A percentile compares a stretch with the other conserved stretches of the same genome.
These are phyloP conservation scores for Lachancea dasiensis DNA, from an alignment of 805 yeast genomes.

Conservation along the genomic window DNA sequence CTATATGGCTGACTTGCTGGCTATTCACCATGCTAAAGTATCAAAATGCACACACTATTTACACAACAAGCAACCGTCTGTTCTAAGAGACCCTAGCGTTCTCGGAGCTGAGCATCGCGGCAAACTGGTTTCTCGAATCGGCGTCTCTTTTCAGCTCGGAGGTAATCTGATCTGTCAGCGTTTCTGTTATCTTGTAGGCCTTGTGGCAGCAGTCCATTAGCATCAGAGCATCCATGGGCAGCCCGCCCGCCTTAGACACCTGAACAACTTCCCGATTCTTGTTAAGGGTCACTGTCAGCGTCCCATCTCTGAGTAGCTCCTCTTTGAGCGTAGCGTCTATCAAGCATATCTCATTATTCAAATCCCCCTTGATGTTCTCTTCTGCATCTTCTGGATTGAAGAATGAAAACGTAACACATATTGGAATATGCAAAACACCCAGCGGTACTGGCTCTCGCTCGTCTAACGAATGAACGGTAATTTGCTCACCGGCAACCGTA, in stretches of 20 bases:
- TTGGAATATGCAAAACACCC: constrained; percentile 81
- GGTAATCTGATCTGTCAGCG: constrained; percentile 59
- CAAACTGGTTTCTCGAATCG: constrained; percentile 37
- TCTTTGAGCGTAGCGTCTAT: constrained; percentile 76
- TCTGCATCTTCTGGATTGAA: constrained; percentile 62
- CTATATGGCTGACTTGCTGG: no score
- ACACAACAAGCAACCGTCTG: no score
- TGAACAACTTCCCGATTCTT: constrained; percentile 90
- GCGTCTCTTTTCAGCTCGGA: constrained; percentile 50
- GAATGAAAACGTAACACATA: constrained; percentile 85
- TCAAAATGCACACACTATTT: no score
- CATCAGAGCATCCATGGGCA: constrained; percentile 66
- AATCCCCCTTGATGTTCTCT: constrained; percentile 64
- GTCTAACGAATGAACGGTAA: constrained; percentile 61
- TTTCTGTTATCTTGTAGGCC: constrained; percentile 59
- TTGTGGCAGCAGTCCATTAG: constrained; percentile 62
- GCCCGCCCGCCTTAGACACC: constrained; percentile 83
- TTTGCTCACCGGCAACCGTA: constrained; percentile 57
- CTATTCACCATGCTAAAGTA: no score
- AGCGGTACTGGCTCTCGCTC: constrained; percentile 86
- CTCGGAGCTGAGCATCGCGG: constrained; percentile 30
- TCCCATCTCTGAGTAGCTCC: constrained; percentile 70
- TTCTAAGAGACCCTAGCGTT: constrained; percentile 26
- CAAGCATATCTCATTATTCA: constrained; percentile 52
- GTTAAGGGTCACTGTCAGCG: constrained; percentile 78